These are phyloP conservation scores for Primulina huaijiensis DNA, from an alignment of 257 asterid genomes.

Conservation along the genomic window DNA sequence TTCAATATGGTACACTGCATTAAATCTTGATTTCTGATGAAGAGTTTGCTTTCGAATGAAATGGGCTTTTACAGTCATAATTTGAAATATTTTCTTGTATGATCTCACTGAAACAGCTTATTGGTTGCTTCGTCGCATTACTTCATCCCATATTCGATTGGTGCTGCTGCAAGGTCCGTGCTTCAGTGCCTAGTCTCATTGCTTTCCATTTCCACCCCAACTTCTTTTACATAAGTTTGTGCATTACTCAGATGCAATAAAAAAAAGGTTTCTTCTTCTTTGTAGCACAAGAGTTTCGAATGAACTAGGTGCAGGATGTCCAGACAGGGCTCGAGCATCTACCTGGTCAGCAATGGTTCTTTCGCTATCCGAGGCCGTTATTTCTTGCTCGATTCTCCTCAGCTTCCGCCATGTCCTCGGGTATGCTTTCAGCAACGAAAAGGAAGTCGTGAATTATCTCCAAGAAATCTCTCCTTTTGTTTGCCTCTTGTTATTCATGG, in stretches of 20 bases:
- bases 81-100: not conserved
- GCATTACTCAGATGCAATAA: not conserved
- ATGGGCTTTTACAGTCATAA: not conserved
- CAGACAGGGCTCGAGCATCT: conserved; percentile 41
- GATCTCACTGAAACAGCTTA: conserved; percentile 38
- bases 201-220: not conserved
- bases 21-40: not conserved
- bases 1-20: conserved; percentile 39
- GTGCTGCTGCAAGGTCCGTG: conserved; percentile 63
- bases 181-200: not conserved
- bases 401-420: conserved; percentile 40
- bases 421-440: conserved; percentile 45
- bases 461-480: conserved; percentile 33
- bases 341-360: conserved; percentile 43
- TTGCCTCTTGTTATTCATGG: conserved; percentile 44
- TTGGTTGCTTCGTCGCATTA: conserved; percentile 47
- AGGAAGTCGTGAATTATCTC: conserved; percentile 41
- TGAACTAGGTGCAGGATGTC: conserved; percentile 51
- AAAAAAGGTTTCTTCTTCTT: not conserved
- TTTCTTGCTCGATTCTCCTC: conserved; percentile 36
- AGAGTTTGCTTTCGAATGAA: not conserved
- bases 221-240: too few species aligned
- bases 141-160: conserved; percentile 54
- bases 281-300: conserved; percentile 57
- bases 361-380: conserved; percentile 38